Percentiles rank a stretch among this genome's conserved stretches.
Conservation (phyloP, 768 basidiomycete species). For the Kwoniella mangroviensis region DNA sequence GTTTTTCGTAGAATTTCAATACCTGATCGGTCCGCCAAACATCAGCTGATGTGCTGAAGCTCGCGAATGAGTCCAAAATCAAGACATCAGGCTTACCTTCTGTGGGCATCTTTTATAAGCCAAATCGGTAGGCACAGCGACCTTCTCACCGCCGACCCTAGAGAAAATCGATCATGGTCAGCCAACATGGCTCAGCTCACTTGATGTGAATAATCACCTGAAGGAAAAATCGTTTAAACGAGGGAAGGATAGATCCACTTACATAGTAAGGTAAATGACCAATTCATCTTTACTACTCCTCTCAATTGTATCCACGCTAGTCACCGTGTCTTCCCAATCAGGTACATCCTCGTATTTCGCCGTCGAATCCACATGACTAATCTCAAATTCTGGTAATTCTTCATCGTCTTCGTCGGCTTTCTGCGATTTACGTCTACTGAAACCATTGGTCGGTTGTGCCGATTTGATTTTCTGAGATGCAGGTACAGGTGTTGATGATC, state of each 20-base stretch:
- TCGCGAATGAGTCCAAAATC: too few species aligned
- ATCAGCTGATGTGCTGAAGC: not conserved
- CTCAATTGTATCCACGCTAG: constrained; percentile 51
- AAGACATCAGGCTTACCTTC: constrained; percentile 34
- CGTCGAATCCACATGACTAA: constrained; percentile 44
- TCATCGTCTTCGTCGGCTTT: constrained; percentile 32
- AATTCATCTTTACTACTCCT: constrained; percentile 34
- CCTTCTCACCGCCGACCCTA: constrained; percentile 50
- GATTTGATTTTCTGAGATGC: constrained; percentile 28
- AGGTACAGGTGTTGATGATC: constrained; percentile 20
- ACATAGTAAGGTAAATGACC: constrained; percentile 53
- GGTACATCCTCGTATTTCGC: constrained; percentile 46
- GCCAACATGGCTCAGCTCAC: too few species aligned
- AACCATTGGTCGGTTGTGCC: constrained; percentile 20
- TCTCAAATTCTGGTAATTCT: constrained; percentile 27
- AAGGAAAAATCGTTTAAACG: too few species aligned
- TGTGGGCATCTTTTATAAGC: constrained; percentile 52
- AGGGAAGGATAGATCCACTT: constrained; percentile 18
- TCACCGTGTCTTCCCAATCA: constrained; percentile 53
- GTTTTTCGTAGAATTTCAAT: constrained; percentile 54
- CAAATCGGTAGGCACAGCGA: constrained; percentile 37
- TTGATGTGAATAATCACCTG: too few species aligned
- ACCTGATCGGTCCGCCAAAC: constrained; percentile 32
- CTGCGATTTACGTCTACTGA: not conserved
- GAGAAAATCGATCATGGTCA: not conserved